These are phyloP conservation scores for Physocladia obscura DNA, from an alignment of 192 early-diverging fungal genomes.

Conservation along the genomic window DNA sequence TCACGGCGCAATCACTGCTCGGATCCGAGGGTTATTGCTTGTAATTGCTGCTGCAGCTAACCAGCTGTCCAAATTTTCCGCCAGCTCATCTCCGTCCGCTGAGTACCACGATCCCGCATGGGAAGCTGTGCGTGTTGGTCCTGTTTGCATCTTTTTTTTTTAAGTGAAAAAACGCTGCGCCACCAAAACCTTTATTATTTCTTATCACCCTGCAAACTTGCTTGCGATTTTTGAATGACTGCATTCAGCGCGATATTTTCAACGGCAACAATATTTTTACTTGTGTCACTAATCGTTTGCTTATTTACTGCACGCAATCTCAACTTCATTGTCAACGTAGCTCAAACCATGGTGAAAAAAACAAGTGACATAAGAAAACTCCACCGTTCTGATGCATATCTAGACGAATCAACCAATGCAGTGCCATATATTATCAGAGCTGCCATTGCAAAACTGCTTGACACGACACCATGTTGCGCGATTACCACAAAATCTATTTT, in stretches of 20 bases:
- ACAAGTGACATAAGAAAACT: too few relatives aligned
- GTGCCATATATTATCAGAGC: too few relatives aligned
- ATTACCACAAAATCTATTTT: too few relatives aligned
- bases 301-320: background rate
- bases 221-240: background rate
- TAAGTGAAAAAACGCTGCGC: background rate
- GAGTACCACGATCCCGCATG: slow-evolving; percentile 59
- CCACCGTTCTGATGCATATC: too few relatives aligned
- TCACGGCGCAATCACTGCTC: slow-evolving; percentile 80
- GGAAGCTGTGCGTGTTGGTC: slow-evolving; percentile 27
- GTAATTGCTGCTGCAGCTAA: slow-evolving; percentile 44
- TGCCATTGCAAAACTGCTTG: too few relatives aligned
- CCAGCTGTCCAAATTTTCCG: slow-evolving; percentile 52
- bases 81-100: slow-evolving; percentile 31
- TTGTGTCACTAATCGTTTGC: background rate
- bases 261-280: background rate
- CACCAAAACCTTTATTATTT: background rate
- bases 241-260: background rate
- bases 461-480: too few relatives aligned
- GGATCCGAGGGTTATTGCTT: slow-evolving; percentile 36
- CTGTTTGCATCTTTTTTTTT: background rate
- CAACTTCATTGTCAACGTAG: background rate
- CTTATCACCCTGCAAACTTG: background rate
- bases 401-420: too few relatives aligned
- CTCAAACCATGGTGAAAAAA: too few relatives aligned